These are phyloP conservation scores for Phyllosticta paracitricarpa DNA, from an alignment of 2,329 filamentous ascomycete genomes.

Conservation along the genomic window DNA sequence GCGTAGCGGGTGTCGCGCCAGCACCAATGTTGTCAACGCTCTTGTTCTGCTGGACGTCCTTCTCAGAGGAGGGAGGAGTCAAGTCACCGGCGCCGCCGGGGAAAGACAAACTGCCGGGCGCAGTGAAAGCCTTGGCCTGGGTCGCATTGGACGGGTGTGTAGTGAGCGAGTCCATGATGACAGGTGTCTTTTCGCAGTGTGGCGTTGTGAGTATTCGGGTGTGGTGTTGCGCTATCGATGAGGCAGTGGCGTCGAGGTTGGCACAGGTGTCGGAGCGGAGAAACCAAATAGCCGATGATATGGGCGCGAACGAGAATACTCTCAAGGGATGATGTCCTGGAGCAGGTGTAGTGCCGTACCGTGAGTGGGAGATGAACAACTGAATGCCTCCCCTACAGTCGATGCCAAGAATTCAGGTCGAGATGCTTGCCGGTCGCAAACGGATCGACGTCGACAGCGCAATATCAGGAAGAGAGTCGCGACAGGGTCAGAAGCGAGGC, in stretches of 20 bases:
- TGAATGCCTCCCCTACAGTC: constrained; percentile 84
- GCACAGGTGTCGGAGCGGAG: not conserved
- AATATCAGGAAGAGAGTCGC: constrained; percentile 9
- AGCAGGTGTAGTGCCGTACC: constrained; percentile 32
- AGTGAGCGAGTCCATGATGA: constrained; percentile 76
- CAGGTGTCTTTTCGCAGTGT: not conserved
- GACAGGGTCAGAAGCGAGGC: constrained; percentile 29
- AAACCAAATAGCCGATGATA: not conserved
- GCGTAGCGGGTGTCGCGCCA: constrained; percentile 80
- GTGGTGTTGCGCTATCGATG: not conserved
- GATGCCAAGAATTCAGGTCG: constrained; percentile 28
- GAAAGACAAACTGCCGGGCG: constrained; percentile 84
- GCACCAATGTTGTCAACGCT: constrained; percentile 35
- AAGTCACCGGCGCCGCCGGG: constrained; percentile 65
- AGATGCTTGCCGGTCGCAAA: constrained; percentile 13
- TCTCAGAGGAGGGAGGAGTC: constrained; percentile 67
- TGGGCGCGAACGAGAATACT: constrained; percentile 1
- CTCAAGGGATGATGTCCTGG: constrained; percentile 5
- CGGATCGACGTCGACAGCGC: constrained; percentile 18
- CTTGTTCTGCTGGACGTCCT: constrained; percentile 47
- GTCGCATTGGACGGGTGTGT: constrained; percentile 85
- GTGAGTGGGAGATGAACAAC: constrained; percentile 87
- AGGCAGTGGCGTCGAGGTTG: not conserved
- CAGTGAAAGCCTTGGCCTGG: constrained; percentile 89
- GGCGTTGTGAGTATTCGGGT: not conserved